Evolutionary conservation across 176 grass and related monocot genomes (phyloP).

Genomic region (Cenchrus americanus): DNA sequence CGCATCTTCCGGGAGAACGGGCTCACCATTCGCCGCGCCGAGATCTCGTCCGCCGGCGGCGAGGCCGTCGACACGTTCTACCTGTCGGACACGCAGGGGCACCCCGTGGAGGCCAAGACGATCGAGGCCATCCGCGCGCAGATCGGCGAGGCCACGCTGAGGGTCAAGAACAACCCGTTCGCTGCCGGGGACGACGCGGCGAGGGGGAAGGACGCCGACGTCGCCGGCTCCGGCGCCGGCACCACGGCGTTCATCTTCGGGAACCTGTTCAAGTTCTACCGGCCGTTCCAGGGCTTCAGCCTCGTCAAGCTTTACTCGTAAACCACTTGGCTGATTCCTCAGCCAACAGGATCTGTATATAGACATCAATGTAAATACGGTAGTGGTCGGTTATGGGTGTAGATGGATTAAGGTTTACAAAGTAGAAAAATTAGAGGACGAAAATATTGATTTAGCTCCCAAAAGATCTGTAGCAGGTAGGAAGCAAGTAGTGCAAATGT

Average conservation of each 20-base stretch:
- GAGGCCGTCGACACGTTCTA: constrained; percentile 79
- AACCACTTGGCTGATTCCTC: not conserved
- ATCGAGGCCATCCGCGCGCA: constrained; percentile 68
- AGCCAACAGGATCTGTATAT: not conserved
- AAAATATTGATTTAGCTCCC: constrained; percentile 19
- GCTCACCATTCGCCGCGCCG: constrained; percentile 73
- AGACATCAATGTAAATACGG: constrained; percentile 34
- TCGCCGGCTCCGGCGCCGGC: constrained; percentile 28
- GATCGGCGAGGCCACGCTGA: constrained; percentile 61
- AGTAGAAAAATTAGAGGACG: not conserved
- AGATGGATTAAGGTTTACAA: not conserved
- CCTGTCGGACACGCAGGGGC: constrained; percentile 68
- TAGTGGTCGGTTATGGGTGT: not conserved
- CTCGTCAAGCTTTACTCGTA: constrained; percentile 70
- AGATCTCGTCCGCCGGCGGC: constrained; percentile 64
- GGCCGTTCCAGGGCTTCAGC: constrained; percentile 60
- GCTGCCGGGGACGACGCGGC: not conserved
- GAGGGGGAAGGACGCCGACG: not conserved
- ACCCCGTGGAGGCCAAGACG: constrained; percentile 65
- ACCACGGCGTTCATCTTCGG: constrained; percentile 70
- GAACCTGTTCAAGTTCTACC: constrained; percentile 74
- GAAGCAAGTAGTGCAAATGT: not conserved
- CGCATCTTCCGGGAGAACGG: constrained; percentile 91
- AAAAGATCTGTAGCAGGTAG: not conserved
- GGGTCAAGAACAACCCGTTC: constrained; percentile 75